Conservation (phyloP, 2,329 filamentous ascomycete genomes). For the Aureobasidium sp. region DNA sequence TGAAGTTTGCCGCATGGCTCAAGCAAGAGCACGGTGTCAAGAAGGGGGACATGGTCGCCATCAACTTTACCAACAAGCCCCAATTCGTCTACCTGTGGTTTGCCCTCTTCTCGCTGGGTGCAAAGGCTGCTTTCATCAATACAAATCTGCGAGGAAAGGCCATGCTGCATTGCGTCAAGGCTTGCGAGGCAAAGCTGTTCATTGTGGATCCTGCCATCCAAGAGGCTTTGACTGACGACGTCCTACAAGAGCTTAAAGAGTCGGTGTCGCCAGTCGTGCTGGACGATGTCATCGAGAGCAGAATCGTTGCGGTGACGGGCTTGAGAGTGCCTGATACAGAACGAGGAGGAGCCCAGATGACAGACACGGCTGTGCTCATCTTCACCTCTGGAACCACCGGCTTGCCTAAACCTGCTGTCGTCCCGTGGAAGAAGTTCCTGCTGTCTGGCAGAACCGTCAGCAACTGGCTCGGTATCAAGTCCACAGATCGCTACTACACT, state of each 20-base stretch:
- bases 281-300: constrained; percentile 52
- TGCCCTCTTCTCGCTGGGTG: constrained; percentile 76
- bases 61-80: constrained; percentile 78
- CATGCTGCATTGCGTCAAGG: constrained; percentile 65
- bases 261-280: constrained; percentile 52
- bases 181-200: constrained; percentile 59
- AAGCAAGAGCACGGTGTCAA: constrained; percentile 56
- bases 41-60: constrained; percentile 67
- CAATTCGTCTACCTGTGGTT: constrained; percentile 68
- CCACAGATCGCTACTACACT: constrained; percentile 74
- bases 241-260: constrained; percentile 36
- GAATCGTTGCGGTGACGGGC: constrained; percentile 23
- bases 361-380: constrained; percentile 64
- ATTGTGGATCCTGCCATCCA: constrained; percentile 59
- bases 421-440: constrained; percentile 29
- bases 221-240: constrained; percentile 51
- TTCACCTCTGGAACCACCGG: constrained; percentile 84
- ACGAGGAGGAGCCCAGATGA: constrained; percentile 24
- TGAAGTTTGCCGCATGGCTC: constrained; percentile 72
- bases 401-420: constrained; percentile 56
- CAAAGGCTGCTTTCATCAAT: constrained; percentile 79
- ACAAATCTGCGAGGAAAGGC: constrained; percentile 70
- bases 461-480: constrained; percentile 53
- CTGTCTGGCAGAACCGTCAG: constrained; percentile 23
- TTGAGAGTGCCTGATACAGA: constrained; percentile 28